Conservation (phyloP, 352 stramenopile species). For the Blastocystis sp. region DNA sequence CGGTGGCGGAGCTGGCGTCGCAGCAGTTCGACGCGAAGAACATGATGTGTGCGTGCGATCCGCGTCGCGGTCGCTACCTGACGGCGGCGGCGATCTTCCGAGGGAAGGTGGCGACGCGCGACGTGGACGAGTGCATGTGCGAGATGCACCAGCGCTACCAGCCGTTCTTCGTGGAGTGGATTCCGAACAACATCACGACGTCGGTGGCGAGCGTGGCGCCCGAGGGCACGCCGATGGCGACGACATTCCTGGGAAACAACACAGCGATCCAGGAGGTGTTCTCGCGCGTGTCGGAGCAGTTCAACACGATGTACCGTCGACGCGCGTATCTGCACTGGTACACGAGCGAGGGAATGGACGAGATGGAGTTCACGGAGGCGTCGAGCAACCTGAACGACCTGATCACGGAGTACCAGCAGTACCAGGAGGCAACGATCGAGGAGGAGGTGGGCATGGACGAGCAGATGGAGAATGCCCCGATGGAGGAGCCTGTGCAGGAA, state of each 20-base stretch:
- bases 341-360: constrained; percentile 99
- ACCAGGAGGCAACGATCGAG: constrained; percentile 96
- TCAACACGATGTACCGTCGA: constrained; percentile 98
- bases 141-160: constrained; percentile 99
- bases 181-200: constrained; percentile 99
- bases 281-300: constrained; percentile 98
- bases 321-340: constrained; percentile 99
- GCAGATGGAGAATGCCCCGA: not conserved
- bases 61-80: constrained; percentile 93
- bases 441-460: constrained; percentile 63
- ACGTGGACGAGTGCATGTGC: constrained; percentile 96
- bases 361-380: constrained; percentile 99
- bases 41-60: constrained; percentile 98
- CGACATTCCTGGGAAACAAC: constrained; percentile 95
- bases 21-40: constrained; percentile 98
- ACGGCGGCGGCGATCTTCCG: constrained; percentile 98
- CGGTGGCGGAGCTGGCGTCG: constrained; percentile 91
- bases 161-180: constrained; percentile 98
- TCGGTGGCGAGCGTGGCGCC: constrained; percentile 96
- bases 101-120: constrained; percentile 95
- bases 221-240: constrained; percentile 93
- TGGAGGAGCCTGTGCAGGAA: not conserved
- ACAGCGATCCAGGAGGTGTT: constrained; percentile 98
- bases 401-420: constrained; percentile 99
- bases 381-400: constrained; percentile 99